Conservation (phyloP, 2,329 filamentous ascomycete species). For the Chalara sp. region DNA sequence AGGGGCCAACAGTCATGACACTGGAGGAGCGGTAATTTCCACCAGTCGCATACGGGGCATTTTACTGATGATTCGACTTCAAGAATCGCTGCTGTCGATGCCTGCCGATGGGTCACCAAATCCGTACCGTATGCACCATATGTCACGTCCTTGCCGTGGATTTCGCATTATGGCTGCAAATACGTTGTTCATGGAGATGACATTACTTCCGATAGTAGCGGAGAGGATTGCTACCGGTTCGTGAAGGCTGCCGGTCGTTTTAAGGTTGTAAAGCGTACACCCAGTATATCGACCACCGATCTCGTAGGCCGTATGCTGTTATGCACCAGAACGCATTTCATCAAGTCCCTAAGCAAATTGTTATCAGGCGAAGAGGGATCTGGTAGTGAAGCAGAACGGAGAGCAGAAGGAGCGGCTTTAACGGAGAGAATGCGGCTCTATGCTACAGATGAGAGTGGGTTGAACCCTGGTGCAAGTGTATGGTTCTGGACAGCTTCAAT, state of each 20-base stretch:
- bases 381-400: slow-evolving; percentile 61
- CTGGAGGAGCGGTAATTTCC: slow-evolving; percentile 67
- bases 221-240: slow-evolving; percentile 95
- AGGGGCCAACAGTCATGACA: slow-evolving; percentile 96
- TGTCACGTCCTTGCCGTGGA: slow-evolving; percentile 89
- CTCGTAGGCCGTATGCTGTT: slow-evolving; percentile 97
- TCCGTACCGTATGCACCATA: slow-evolving; percentile 85
- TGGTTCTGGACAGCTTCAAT: slow-evolving; percentile 69
- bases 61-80: slow-evolving; percentile 22
- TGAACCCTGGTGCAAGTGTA: slow-evolving; percentile 71
- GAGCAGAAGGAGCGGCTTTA: slow-evolving; percentile 60
- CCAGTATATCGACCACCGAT: slow-evolving; percentile 94
- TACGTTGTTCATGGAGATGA: slow-evolving; percentile 97
- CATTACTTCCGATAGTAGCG: slow-evolving; percentile 88
- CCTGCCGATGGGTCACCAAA: slow-evolving; percentile 88
- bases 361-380: slow-evolving; percentile 67
- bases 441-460: slow-evolving; percentile 78
- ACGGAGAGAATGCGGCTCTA: slow-evolving; percentile 74
- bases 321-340: slow-evolving; percentile 91
- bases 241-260: slow-evolving; percentile 92
- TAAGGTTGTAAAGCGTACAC: slow-evolving; percentile 93
- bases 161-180: slow-evolving; percentile 88
- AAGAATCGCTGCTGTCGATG: slow-evolving; percentile 82
- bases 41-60: slow-evolving; percentile 13
- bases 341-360: slow-evolving; percentile 66